Evolutionary conservation across 2,329 filamentous ascomycete genomes (phyloP).

Genomic region (Claviceps citrina): DNA sequence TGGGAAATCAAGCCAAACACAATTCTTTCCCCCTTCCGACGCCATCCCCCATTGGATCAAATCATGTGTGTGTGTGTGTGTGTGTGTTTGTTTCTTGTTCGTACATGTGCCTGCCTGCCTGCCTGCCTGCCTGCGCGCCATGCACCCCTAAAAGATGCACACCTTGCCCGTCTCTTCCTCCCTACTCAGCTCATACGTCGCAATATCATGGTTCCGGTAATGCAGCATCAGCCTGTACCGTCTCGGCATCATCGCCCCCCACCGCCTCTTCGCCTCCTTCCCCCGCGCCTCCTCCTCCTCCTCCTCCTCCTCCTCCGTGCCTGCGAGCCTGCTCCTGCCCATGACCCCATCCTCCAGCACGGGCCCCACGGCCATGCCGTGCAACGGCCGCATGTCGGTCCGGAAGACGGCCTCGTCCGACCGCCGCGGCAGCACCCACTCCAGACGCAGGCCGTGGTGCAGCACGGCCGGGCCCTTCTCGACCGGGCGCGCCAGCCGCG

Average conservation of each 20-base stretch:
- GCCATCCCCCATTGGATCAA: too few species aligned
- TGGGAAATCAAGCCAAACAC: too few species aligned
- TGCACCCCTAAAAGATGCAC: constrained; percentile 23
- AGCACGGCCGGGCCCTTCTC: constrained; percentile 9
- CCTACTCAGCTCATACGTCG: constrained; percentile 51
- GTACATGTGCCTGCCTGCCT: too few species aligned
- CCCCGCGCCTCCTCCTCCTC: neutral
- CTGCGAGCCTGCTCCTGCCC: constrained; percentile 4
- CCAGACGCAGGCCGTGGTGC: constrained; percentile 35
- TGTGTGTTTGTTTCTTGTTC: too few species aligned
- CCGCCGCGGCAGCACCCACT: constrained; percentile 33
- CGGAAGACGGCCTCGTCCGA: constrained; percentile 29
- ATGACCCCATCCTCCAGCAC: constrained; percentile 31
- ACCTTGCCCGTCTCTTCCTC: constrained; percentile 22
- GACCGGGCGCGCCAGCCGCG: constrained; percentile 15
- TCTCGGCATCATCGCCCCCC: constrained; percentile 18
- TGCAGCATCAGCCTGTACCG: constrained; percentile 56
- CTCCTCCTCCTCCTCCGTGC: neutral
- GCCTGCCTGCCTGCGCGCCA: too few species aligned
- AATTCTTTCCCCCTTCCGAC: too few species aligned
- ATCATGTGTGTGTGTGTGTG: too few species aligned
- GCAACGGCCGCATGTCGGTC: constrained; percentile 35
- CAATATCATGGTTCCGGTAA: constrained; percentile 52
- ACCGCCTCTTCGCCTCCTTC: constrained; percentile 8
- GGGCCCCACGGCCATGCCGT: constrained; percentile 54